Base-by-base conservation (phyloP, 768 basidiomycete genomes). In the Peribolospora baueri region DNA sequence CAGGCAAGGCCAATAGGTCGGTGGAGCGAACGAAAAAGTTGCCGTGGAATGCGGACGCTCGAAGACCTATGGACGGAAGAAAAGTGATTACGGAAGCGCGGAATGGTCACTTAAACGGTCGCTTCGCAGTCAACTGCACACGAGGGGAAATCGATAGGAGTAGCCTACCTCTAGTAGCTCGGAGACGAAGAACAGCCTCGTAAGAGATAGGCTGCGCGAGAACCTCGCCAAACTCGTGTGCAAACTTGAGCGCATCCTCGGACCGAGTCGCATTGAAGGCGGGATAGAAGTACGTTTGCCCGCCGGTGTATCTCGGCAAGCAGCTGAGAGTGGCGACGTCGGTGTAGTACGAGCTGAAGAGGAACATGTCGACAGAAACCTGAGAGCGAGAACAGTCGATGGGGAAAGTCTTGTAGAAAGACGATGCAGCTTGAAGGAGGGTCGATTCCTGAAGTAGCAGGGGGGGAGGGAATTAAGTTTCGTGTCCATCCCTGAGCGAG, bases 11-110 rank as follows among this genome's bases (percentile, higher is more conserved):
- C 42, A 95, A 75, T 4, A 95, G 76, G 68, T 97, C 91, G 25
- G 91, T 97, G 36, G 88, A 93, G 53, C 91, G 81, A 55, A 93
- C 86, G 65, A 97, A 97, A 73, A 95, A 93, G 71, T 95, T 97
- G 58, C 91, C 91, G 62, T 95, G 87, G 82, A 91, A 97, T 0
- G 85, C 84, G 5, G 88, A 80, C 87, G 95, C 86, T 51, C 88
- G 81, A 48, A 97, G 71, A 58, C 90, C 82, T 82, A 57, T 37
- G 36, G 55, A 58, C 3, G 38, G 6, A 42, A n/a, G 3, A 10
- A 4, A 25, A 2, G 43, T 56, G 14, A 54, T 48, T 38, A 8
- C 13, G 1, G 43, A 11, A 37, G 4, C 2, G 4, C 43, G 8
- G 2, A 7, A 41, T 9, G 9, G 25, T 25, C 25, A 25, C 25